A percentile compares a stretch with the other conserved stretches of the same genome.
Conservation (phyloP, 129 eudicot genomes). For the Logfia minima region DNA sequence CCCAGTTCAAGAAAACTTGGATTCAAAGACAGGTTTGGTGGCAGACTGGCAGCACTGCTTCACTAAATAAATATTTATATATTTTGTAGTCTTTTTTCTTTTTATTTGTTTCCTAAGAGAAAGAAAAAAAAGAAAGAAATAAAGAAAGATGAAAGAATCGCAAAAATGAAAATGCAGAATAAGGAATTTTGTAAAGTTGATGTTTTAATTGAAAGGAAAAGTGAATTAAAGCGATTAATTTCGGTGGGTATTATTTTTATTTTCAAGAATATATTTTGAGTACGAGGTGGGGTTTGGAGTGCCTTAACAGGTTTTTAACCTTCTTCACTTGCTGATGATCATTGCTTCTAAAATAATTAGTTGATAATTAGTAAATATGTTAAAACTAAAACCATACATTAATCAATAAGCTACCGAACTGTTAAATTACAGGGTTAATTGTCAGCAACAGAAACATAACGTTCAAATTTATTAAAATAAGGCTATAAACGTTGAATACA, state of each 20-base stretch:
- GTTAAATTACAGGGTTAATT: no score
- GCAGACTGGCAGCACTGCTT: conserved; percentile 38
- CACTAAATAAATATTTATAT: conserved; percentile 13
- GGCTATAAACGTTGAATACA: no score
- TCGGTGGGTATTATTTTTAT: conserved; percentile 26
- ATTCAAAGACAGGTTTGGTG: conserved; percentile 43
- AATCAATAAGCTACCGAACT: no score
- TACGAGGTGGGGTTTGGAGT: conserved; percentile 19
- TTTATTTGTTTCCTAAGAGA: not conserved
- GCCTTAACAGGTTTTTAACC: conserved; percentile 36
- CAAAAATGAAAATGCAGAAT: conserved; percentile 17
- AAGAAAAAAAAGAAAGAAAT: not conserved
- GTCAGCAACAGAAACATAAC: no score
- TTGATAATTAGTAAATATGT: conserved; percentile 7
- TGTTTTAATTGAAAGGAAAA: conserved; percentile 28
- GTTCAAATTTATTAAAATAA: no score
- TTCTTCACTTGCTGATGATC: conserved; percentile 4
- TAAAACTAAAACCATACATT: not conserved
- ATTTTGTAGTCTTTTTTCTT: not conserved
- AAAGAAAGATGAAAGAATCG: conserved; percentile 20
- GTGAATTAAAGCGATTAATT: conserved; percentile 29
- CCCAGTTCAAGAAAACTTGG: conserved; percentile 36
- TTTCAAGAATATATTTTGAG: conserved; percentile 12
- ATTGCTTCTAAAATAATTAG: conserved; percentile 9
- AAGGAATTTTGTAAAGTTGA: conserved; percentile 31